A percentile compares a stretch with the other conserved stretches of the same genome.
phyloP scores from a whole-genome alignment of 1,139 yeast genomes.

The Eremothecium gossypii region DNA sequence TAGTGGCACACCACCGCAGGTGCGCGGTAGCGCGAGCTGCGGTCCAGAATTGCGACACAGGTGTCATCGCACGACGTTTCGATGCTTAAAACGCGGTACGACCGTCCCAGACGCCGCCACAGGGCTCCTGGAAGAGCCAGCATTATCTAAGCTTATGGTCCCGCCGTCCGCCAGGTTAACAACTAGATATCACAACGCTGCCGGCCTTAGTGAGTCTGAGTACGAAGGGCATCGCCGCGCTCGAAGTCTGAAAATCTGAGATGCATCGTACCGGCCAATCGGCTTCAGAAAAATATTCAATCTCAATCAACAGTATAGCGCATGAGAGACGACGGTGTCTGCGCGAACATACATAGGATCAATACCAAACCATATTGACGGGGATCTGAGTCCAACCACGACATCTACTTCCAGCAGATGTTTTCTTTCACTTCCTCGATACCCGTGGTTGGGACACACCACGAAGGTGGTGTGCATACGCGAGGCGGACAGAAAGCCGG shows the following conservation, averaged over 20 bases:
- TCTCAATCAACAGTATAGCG: too few relatives aligned
- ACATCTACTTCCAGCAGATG: constrained; percentile 8
- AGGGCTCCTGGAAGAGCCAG: not conserved
- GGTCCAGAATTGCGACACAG: constrained; percentile 69
- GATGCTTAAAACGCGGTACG: constrained; percentile 67
- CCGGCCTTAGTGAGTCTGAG: too few relatives aligned
- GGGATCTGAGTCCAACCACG: too few relatives aligned
- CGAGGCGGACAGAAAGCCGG: not conserved
- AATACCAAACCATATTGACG: too few relatives aligned
- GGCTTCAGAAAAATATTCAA: too few relatives aligned
- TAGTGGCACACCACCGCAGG: constrained; percentile 52
- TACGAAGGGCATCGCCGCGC: too few relatives aligned
- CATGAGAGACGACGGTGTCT: too few relatives aligned
- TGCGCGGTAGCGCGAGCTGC: constrained; percentile 31
- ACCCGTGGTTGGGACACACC: constrained; percentile 22
- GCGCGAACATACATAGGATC: too few relatives aligned
- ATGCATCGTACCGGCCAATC: too few relatives aligned
- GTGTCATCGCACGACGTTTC: constrained; percentile 96
- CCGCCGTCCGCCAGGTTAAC: not conserved
- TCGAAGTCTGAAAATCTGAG: too few relatives aligned
- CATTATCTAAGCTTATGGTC: not conserved
- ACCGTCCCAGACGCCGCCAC: not conserved
- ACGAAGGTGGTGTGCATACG: constrained; percentile 11
- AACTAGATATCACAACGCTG: too few relatives aligned
- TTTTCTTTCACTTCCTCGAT: constrained; percentile 25